Percentiles rank a stretch among this genome's conserved stretches.
Conservation (phyloP, 148 eudicot species). For the Camellia sinensis region DNA sequence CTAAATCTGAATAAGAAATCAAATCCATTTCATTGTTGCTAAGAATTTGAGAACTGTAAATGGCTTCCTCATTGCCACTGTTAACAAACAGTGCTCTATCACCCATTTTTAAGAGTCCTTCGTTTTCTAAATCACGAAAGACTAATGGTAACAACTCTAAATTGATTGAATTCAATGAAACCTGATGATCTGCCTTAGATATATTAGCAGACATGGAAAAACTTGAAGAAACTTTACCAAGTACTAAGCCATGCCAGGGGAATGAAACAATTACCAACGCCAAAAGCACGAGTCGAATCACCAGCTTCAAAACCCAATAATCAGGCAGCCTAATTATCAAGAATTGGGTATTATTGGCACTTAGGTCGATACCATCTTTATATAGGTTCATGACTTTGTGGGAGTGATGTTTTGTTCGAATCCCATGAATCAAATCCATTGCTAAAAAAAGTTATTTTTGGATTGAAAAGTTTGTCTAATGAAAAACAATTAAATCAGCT, state of each 20-base stretch:
- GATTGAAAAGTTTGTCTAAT: not conserved
- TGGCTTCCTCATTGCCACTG: constrained; percentile 1
- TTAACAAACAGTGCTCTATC: constrained; percentile 31
- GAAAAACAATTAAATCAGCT: too few relatives aligned
- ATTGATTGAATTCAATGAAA: constrained; percentile 1
- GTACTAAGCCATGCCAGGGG: constrained; percentile 26
- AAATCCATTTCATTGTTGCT: constrained; percentile 14
- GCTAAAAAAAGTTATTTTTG: not conserved
- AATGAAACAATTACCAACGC: constrained; percentile 32
- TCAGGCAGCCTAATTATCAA: constrained; percentile 1
- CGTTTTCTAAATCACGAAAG: constrained; percentile 41
- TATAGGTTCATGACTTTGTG: not conserved
- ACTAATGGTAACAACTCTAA: constrained; percentile 26
- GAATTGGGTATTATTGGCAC: not conserved
- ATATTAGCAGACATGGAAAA: not conserved
- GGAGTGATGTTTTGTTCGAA: too few relatives aligned
- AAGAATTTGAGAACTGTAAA: constrained; percentile 11
- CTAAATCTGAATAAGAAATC: constrained; percentile 15
- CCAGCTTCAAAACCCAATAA: constrained; percentile 25
- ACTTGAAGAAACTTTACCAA: not conserved
- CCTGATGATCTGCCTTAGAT: not conserved
- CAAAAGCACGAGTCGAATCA: constrained; percentile 35
- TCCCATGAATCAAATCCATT: too few relatives aligned
- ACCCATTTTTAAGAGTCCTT: constrained; percentile 38
- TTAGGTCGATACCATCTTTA: not conserved